Conservation (phyloP, 2,329 filamentous ascomycete species). For the Fusarium odoratissimum region DNA sequence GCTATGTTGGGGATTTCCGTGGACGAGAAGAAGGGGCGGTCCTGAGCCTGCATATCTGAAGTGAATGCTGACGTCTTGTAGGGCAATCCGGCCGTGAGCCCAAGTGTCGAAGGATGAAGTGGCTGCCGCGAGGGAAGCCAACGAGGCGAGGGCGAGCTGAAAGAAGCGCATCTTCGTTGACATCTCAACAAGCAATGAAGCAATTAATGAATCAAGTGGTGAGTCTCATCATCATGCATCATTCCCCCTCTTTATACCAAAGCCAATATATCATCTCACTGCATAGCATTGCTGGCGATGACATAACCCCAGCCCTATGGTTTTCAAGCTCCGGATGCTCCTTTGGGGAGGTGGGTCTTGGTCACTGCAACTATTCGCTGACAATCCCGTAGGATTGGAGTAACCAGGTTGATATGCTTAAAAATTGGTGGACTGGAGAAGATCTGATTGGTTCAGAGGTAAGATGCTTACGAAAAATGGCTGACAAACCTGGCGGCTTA, state of each 20-base stretch:
- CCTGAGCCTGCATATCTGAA: slow-evolving; percentile 55
- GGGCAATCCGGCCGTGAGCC: slow-evolving; percentile 51
- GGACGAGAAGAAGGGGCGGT: slow-evolving; percentile 54
- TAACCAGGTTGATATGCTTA: not conserved
- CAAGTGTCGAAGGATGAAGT: slow-evolving; percentile 52
- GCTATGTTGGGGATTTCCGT: slow-evolving; percentile 56
- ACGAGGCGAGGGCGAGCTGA: not conserved
- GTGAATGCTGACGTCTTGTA: slow-evolving; percentile 56
- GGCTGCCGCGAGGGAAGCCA: slow-evolving; percentile 7
- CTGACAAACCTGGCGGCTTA: not conserved
- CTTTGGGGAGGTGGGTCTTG: slow-evolving; percentile 3
- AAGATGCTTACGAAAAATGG: not conserved
- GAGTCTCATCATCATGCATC: fast-evolving
- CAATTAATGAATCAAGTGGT: fast-evolving
- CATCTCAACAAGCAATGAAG: fast-evolving
- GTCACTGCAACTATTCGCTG: not conserved
- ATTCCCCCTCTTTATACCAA: not conserved
- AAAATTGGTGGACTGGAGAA: not conserved
- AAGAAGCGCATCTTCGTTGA: not conserved
- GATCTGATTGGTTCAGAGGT: not conserved
- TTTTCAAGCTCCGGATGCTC: slow-evolving; percentile 23
- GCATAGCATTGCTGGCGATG: not conserved
- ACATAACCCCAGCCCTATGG: not conserved
- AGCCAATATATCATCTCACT: too few species aligned
- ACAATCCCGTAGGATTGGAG: not conserved